Base-by-base conservation (phyloP, 148 eudicot species). In the Camellia sinensis region DNA sequence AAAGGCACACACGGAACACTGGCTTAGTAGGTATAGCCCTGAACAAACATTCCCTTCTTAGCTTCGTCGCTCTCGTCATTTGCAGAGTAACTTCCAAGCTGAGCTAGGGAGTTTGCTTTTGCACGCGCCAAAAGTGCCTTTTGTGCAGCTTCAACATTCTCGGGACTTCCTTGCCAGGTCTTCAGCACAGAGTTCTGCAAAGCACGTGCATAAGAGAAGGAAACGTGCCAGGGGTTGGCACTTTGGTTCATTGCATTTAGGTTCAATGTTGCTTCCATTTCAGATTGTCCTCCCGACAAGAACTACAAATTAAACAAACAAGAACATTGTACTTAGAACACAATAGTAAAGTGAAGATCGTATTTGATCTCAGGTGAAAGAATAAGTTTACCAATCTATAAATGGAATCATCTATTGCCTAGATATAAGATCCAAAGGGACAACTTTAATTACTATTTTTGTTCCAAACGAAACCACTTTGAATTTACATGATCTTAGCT, bases 151-250 rank as follows among this genome's bases (percentile, higher is more conserved):
- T 93, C 89, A 5, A 89, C 75, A 43, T 95, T 95, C 85, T 93
- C 98, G 9, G 98, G 91, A 44, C 69, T 89, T 79, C 98, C 98
- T 74, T 93, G 93, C 98, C 98, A 93, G 84, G 94, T 85, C 90
- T 93, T 95, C 11, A 95, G 96, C 80, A 93, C 95, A 12, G 88
- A 80, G 92, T 95, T 95, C 74, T 95, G 97, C 21, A 95, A 85
- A 29, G 98, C 98, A 80, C 96, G 92, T 45, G 98, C 98, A 68
- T 95, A 95, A 9, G 98, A 95, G 89, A 95, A 95, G 15, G 97
- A 95, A 19, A 95, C 97, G 22, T 95, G 98, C 98, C 98, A 95
- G 73, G 97, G 97, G 93, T 95, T 95, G 63, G 96, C 94, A 77
- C 89, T 91, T 85, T 95, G 98, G 83, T 95, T 95, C 98, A 95